phyloP scores from a whole-genome alignment of 2,329 filamentous ascomycete species.

The Teratosphaeria destructans region DNA sequence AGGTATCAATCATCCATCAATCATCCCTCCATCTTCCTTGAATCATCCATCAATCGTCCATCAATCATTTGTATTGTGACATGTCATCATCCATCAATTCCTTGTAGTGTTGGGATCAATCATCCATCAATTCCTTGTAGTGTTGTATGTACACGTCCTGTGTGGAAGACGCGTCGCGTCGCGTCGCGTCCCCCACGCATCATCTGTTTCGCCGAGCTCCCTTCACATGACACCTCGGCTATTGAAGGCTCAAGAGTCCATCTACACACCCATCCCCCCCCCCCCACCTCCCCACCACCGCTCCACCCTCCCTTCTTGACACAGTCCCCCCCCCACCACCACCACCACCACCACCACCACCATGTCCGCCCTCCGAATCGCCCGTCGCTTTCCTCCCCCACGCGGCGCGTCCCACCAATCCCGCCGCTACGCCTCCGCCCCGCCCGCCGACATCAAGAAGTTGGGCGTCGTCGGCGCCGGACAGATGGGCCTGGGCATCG shows the following conservation, averaged over 20 bases:
- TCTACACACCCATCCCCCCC: too few relatives aligned
- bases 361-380: neutral
- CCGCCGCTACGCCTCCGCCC: slow-evolving; percentile 56
- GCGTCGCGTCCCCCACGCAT: neutral
- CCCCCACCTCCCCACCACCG: neutral
- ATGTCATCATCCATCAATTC: too few relatives aligned
- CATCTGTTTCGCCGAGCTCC: neutral
- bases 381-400: neutral
- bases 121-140: too few relatives aligned
- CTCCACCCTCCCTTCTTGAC: neutral
- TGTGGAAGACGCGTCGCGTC: neutral
- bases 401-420: slow-evolving; percentile 15
- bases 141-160: too few relatives aligned
- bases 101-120: too few relatives aligned
- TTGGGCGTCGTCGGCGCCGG: slow-evolving; percentile 89
- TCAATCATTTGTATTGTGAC: too few relatives aligned
- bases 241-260: neutral
- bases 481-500: slow-evolving; percentile 74
- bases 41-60: too few relatives aligned
- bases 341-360: neutral
- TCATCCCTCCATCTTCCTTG: too few relatives aligned
- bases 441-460: slow-evolving; percentile 65
- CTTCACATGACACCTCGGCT: neutral
- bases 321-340: too few relatives aligned
- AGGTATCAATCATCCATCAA: too few relatives aligned